Evolutionary conservation across 805 yeast species (phyloP).

Genomic region (Saccharomycopsis sp.): DNA sequence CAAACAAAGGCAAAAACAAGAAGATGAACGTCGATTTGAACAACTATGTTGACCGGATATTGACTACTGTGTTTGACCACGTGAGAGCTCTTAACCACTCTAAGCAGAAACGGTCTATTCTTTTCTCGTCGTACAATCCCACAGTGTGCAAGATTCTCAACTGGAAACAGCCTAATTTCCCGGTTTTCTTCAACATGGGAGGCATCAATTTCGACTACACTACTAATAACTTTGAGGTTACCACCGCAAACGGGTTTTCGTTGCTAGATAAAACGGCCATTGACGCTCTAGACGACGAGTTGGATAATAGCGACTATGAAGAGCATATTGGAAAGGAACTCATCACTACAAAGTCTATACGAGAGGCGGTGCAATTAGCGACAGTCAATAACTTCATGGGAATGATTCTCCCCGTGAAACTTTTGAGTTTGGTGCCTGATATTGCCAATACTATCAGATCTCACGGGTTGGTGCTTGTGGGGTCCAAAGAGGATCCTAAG

Average conservation of each 20-base stretch:
- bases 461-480: conserved; percentile 79
- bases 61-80: conserved; percentile 69
- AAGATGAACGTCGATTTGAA: conserved; percentile 43
- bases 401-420: conserved; percentile 62
- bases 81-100: conserved; percentile 42
- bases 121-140: conserved; percentile 82
- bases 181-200: conserved; percentile 80
- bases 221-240: conserved; percentile 29
- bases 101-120: conserved; percentile 50
- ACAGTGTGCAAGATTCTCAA: conserved; percentile 87
- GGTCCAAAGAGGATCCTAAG: conserved; percentile 38
- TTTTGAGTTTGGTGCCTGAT: conserved; percentile 68
- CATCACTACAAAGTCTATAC: conserved; percentile 55
- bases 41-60: conserved; percentile 64
- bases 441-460: conserved; percentile 68
- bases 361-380: conserved; percentile 78
- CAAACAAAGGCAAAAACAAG: not conserved
- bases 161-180: conserved; percentile 98
- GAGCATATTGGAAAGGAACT: conserved; percentile 27
- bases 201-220: conserved; percentile 40
- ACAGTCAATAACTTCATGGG: conserved; percentile 81
- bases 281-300: conserved; percentile 8
- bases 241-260: conserved; percentile 38
- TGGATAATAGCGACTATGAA: not conserved
- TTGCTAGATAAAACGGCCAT: conserved; percentile 23